Evolutionary conservation across 768 basidiomycete genomes (phyloP), one percentile per base, ranked within the genome.

Genomic region (Rhodosporidiobolus sp.): DNA sequence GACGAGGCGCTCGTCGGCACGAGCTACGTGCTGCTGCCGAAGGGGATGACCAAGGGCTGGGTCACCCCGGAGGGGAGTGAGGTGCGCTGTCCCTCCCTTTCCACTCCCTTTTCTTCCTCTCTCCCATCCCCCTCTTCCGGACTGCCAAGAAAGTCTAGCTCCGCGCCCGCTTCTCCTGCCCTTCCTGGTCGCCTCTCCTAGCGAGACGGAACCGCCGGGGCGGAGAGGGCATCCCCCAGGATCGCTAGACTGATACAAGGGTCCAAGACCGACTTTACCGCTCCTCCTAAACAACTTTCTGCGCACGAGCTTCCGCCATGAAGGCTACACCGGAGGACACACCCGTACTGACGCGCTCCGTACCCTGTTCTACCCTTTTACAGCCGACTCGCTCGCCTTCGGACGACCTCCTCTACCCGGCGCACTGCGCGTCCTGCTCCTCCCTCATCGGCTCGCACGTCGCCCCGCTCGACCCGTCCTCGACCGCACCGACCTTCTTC

Each of bases 101-200:
- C 63, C 54, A 16, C 46, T 66, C 72, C 50, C 26, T 59, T 65
- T 65, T 48, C 46, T 30, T 61, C 45, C 74, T 48, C 26, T 49
- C 49, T 34, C 28, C 49, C 32, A 16, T 38, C n/a, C 45, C 45
- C 43, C 53, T 20, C 14, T 35, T 52, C 69, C 80, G 94, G 94
- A 86, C 90, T 86, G 82, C 81, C 63, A 94, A 97, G 94, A 97
- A 97, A 89, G 89, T 88, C 88, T 86, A 85, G 92, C 85, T 87
- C 89, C 91, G 85, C 78, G 84, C 82, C 90, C 87, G 88, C 86
- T 85, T 84, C 90, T 86, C 26, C 32, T 24, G 17, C 22, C 34
- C 67, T 72, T 69, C 69, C 66, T 30, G 85, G 77, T 80, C 88
- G 38, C 14, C 38, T 43, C 38, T 14, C 88, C 88, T 89, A 86